Percentiles rank a stretch among this genome's conserved stretches.
Evolutionary conservation across 331 rosid species (phyloP).

Genomic region (Spiraea crenata): DNA sequence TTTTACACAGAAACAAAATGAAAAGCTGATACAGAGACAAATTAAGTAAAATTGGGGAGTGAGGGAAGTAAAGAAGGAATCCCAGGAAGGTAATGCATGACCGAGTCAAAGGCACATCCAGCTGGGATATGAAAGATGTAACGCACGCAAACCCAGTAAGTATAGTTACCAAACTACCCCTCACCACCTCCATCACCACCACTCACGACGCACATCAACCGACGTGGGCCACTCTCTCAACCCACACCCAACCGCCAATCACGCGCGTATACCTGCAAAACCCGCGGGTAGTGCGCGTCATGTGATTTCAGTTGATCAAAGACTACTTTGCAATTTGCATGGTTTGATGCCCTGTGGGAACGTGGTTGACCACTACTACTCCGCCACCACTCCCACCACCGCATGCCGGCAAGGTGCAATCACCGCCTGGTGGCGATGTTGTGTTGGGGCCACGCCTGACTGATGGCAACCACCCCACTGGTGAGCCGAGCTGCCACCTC

Average conservation of each 20-base stretch:
- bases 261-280: not conserved
- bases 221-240: not conserved
- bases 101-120: constrained; percentile 15
- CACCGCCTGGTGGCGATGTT: not conserved
- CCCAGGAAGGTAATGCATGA: not conserved
- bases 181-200: not conserved
- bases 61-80: not conserved
- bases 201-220: not conserved
- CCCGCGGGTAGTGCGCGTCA: constrained; percentile 23
- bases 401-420: not conserved
- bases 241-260: not conserved
- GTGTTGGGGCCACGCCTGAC: not conserved
- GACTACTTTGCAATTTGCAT: too few relatives aligned
- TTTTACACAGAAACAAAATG: too few relatives aligned
- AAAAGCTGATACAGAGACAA: too few relatives aligned
- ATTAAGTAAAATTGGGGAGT: not conserved
- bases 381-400: not conserved
- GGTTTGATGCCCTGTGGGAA: not conserved
- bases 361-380: not conserved
- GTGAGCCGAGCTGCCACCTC: too few relatives aligned
- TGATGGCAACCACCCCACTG: too few relatives aligned
- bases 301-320: not conserved
- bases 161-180: not conserved
- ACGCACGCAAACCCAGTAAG: constrained; percentile 8
- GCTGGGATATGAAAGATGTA: not conserved